Evolutionary conservation across 768 basidiomycete genomes (phyloP), one percentile per base, ranked within the genome.

Genomic region (Rubroboletus satanas): DNA sequence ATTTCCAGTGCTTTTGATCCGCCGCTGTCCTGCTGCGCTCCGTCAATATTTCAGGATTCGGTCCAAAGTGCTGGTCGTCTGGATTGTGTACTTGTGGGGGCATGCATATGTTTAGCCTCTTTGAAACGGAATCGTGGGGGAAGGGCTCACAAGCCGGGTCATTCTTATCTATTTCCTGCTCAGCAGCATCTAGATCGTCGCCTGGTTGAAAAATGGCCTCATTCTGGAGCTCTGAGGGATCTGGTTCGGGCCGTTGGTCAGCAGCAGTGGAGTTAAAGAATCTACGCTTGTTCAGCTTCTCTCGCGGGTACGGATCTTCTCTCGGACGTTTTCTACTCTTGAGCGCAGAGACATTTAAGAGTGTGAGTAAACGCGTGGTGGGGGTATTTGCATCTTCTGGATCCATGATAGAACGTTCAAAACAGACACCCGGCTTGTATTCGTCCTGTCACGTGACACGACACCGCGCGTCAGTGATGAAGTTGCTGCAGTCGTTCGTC

Each of bases 301-400:
- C 74, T 31, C 78, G 77, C 18, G 70, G 70, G 21, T 60, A 62
- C 0, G 57, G 29, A 23, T 79, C 76, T 26, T 79, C 66, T 47
- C 73, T 68, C 62, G 80, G 83, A 26, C 82, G 73, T 64, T 87
- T 91, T 29, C 75, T 75, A 4, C 81, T 73, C 65, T 86, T 93
- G 4, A 85, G 83, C 0, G 91, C 90, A 33, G 91, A 92, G 4
- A 94, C 89, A 66, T 97, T 98, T 5, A 97, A 77, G 1, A 97
- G 82, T 0, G 94, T 96, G 29, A 97, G 72, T 1, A 97, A 82
- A 47, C 84, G 85, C 43, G 90, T 92, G 2, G 84, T 90, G 10
- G 85, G 82, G 4, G 78, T 71, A 50, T 82, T 84, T 37, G 67
- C 67, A 47, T 75, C 68, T 36, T 70, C 66, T 23, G 54, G 50